Evolutionary conservation across 768 basidiomycete genomes (phyloP), one percentile per base, ranked within the genome.

Genomic region (Tulasnella sp.): DNA sequence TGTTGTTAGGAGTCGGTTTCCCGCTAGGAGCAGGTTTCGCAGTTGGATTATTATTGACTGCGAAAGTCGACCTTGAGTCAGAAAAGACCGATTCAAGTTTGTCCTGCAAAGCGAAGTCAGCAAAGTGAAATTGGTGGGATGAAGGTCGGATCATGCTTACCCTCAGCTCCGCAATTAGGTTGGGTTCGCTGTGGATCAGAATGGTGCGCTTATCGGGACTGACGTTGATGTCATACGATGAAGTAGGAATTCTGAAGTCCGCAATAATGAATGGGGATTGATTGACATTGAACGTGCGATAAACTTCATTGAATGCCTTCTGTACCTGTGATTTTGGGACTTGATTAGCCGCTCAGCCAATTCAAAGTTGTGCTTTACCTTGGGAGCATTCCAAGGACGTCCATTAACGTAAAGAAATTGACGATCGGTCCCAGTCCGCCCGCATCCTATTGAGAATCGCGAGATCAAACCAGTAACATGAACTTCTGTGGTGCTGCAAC

Each of bases 141-240:
- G n/a, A 8, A n/a, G 25, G 43, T 32, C 20, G 48, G 33, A 22
- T 9, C 47, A 29, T 13, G 40, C 64, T 12, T 48, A 89, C 89
- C 69, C 86, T 91, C 34, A 98, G 71, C 0, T 80, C 77, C 2
- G 75, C 66, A 0, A 98, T 72, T 15, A 99, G 66, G 54, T 82
- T 83, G 9, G 70, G 72, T 63, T 99, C 93, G 62, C 81, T 81
- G 58, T 96, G 90, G 9, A 99, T 60, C 45, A 95, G 80, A 32
- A 98, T 83, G 0, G 89, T 92, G n/a, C 93, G 75, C 61, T 98
- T 99, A 68, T 98, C 95, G 0, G 95, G 93, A 55, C 81, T 87
- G 53, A 98, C 85, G 55, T 99, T 99, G 60, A 99, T 79, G 61
- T 99, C 95, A 59, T 78, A 86, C 0, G 77, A 69, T 51, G 79